A percentile compares a stretch with the other conserved stretches of the same genome.
Conservation (phyloP, 768 basidiomycete species). For the Naganishia antarctica region DNA sequence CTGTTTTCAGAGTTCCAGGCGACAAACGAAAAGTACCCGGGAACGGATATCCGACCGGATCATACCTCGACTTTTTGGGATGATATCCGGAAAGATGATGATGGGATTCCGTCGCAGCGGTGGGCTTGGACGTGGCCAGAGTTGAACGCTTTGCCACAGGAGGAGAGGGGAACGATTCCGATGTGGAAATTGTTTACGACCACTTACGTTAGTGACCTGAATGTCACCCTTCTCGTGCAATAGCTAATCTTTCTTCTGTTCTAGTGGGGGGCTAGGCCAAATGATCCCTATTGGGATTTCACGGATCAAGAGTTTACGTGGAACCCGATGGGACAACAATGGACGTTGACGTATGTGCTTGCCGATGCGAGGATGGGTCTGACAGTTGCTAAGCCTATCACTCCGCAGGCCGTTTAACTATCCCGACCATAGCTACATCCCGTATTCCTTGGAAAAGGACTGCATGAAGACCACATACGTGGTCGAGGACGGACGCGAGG, state of each 20-base stretch:
- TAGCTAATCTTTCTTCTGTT: not conserved
- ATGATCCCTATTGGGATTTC: slow-evolving; percentile 37
- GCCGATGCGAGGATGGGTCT: not conserved
- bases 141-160: slow-evolving; percentile 34
- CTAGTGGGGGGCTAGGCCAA: slow-evolving; percentile 44
- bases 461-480: slow-evolving; percentile 36
- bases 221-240: no score
- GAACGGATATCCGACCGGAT: slow-evolving; percentile 17
- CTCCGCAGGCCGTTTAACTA: slow-evolving; percentile 36
- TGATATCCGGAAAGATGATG: slow-evolving; percentile 16
- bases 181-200: slow-evolving; percentile 38
- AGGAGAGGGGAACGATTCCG: slow-evolving; percentile 45
- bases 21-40: slow-evolving; percentile 26
- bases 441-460: slow-evolving; percentile 45
- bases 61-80: slow-evolving; percentile 12
- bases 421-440: slow-evolving; percentile 39
- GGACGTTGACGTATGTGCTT: slow-evolving; percentile 40
- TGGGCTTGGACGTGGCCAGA: slow-evolving; percentile 32
- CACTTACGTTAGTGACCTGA: slow-evolving; percentile 41
- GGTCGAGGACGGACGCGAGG: slow-evolving; percentile 10
- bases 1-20: slow-evolving; percentile 24
- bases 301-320: slow-evolving; percentile 39
- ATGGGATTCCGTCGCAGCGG: slow-evolving; percentile 12
- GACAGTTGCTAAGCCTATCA: not conserved
- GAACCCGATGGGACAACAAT: slow-evolving; percentile 43